Conservation (phyloP, 2,329 filamentous ascomycete species). For the Fulvia fulva region DNA sequence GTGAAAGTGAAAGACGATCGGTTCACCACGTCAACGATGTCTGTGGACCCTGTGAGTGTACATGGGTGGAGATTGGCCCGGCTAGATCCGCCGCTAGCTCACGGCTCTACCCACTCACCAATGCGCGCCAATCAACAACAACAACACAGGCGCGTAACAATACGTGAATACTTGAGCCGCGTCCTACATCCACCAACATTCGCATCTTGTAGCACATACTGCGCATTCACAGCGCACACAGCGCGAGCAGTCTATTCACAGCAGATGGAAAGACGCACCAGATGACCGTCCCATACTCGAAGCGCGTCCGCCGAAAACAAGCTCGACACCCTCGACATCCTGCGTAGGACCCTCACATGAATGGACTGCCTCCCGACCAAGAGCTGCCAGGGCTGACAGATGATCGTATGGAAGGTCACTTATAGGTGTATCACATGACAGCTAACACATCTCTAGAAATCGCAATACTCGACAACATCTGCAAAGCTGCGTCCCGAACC, state of each 20-base stretch:
- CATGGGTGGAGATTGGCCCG: background rate
- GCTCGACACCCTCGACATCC: background rate
- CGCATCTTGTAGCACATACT: background rate
- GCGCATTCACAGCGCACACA: constrained; percentile 11
- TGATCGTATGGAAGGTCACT: constrained; percentile 33
- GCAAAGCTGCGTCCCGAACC: constrained; percentile 65
- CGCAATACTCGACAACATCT: constrained; percentile 70
- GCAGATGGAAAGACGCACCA: constrained; percentile 21
- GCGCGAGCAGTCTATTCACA: background rate
- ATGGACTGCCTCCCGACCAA: constrained; percentile 29
- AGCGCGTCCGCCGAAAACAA: constrained; percentile 34
- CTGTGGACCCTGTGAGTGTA: background rate
- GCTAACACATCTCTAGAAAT: constrained; percentile 53
- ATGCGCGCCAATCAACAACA: background rate
- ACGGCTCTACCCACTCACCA: background rate
- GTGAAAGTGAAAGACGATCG: background rate
- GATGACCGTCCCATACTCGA: constrained; percentile 35
- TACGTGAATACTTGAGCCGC: constrained; percentile 5
- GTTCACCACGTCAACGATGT: constrained; percentile 7
- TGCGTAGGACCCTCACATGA: constrained; percentile 23
- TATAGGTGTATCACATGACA: background rate
- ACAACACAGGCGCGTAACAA: constrained; percentile 7
- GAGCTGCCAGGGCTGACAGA: constrained; percentile 40
- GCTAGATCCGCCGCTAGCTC: background rate
- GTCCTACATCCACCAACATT: background rate